Conservation (phyloP, 2,329 filamentous ascomycete genomes). For the Venturia asperata region DNA sequence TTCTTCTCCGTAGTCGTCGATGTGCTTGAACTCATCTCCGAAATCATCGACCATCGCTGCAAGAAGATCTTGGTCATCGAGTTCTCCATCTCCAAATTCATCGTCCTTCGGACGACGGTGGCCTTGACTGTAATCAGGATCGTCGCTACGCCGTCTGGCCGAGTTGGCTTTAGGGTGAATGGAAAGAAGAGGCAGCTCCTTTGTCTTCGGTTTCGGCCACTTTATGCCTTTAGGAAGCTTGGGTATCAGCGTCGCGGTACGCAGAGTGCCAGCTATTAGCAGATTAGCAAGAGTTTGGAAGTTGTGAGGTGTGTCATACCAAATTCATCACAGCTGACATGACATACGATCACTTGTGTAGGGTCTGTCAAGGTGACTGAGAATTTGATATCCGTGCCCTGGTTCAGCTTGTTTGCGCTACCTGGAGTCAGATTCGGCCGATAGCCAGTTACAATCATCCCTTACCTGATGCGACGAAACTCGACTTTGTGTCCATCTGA, state of each 20-base stretch:
- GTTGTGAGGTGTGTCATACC: constrained; percentile 37
- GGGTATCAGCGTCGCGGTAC: constrained; percentile 46
- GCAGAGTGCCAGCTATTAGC: constrained; percentile 48
- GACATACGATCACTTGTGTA: constrained; percentile 56
- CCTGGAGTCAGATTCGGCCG: constrained; percentile 33
- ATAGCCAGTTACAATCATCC: neutral
- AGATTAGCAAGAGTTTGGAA: constrained; percentile 17
- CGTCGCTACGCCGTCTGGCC: constrained; percentile 26
- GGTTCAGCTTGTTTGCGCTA: constrained; percentile 59
- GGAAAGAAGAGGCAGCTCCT: constrained; percentile 10
- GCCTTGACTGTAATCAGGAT: constrained; percentile 20
- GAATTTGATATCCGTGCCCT: constrained; percentile 54
- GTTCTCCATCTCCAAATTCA: constrained; percentile 46
- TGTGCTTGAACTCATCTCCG: constrained; percentile 41
- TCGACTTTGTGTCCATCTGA: constrained; percentile 62
- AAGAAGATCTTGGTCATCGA: constrained; percentile 49
- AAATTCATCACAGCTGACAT: constrained; percentile 79
- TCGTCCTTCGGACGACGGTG: constrained; percentile 32
- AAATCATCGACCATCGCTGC: constrained; percentile 29
- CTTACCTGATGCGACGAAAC: constrained; percentile 54
- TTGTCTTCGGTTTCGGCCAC: constrained; percentile 32
- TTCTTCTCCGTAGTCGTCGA: constrained; percentile 40
- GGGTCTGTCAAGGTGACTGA: constrained; percentile 48
- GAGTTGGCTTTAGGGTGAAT: constrained; percentile 24
- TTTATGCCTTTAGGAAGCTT: constrained; percentile 38